Evolutionary conservation across 2,329 filamentous ascomycete genomes (phyloP), one percentile per base, ranked within the genome.

Genomic region (Biscogniauxia sp.): DNA sequence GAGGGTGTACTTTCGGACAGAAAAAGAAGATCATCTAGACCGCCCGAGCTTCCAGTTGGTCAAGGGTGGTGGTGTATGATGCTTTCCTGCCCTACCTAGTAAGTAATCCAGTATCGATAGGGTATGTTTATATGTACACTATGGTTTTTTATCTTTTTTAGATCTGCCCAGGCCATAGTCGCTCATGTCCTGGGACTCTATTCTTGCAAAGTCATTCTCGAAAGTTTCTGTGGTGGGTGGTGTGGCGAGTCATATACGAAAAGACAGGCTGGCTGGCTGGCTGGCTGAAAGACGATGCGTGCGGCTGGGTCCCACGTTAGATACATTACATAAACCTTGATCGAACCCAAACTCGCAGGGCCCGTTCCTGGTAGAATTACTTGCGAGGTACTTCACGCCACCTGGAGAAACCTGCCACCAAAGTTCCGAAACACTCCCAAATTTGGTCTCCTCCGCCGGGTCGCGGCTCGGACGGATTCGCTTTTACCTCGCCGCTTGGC

Each of bases 401-500:
- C 70, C 56, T 70, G 58, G 61, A 45, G 57, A 55, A 55, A 63
- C 60, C 59, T 65, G 68, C 67, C 68, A 59, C 56, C 51, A 60
- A 63, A 66, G 65, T 69, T 63, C 64, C 66, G 68, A 67, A 67
- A 72, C 70, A 66, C 67, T 58, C 64, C 67, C 70, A 71, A 70
- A 70, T 70, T 69, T 68, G 70, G 67, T 63, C 67, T 69, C 69
- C 70, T 70, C 66, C 70, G 68, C 68, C 68, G 70, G 67, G 68
- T 69, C 68, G 70, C 67, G 70, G 67, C 69, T 69, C 69, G 69
- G 69, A 72, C 69, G 69, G 70, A 72, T 72, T 71, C 67, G 67
- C 65, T 68, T 65, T 66, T 69, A 66, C 69, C 67, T 69, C 70
- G 69, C 69, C 66, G 67, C 67, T 70, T 70, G 66, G 67, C 65